Evolutionary conservation across 2,329 filamentous ascomycete genomes (phyloP), one percentile per base, ranked within the genome.

Genomic region (Xylariaceae sp.): DNA sequence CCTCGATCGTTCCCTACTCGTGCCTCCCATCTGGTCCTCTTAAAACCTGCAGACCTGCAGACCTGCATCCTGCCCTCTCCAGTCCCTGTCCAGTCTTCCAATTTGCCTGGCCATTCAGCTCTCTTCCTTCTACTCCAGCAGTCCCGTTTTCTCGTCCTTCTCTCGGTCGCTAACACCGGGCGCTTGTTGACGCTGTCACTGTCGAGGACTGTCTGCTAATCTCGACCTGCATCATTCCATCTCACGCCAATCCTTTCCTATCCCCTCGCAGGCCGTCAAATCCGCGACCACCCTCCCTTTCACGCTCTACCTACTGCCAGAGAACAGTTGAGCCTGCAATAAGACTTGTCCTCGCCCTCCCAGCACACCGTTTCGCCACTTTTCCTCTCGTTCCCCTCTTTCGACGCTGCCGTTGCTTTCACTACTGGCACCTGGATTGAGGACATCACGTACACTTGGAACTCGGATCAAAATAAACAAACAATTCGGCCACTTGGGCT

Each of bases 311-410:
- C 9, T 27, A 45, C 27, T 45, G 32, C 5, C 11, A 31, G 19
- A 48, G 47, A 43, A 19, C 44, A 46, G 31, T 36, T 39, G 30
- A 44, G 45, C 39, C 41, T 54, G 63, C 63, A 65, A 67, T 66
- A 67, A 67, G 65, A 67, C 62, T 60, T 57, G 50, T 30, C 48
- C 45, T 58, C 56, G 60, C 62, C 64, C 65, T 55, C 49, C 58
- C 50, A 51, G 44, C 54, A 51, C 53, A 57, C 54, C 55, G 32
- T 46, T 58, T 63, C 60, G 58, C 62, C 63, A 61, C 62, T 63
- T 65, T 65, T 62, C 58, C 57, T 58, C 50, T 45, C 57, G 46
- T 48, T 56, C 58, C 54, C 55, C 56, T 57, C 51, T 46, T 53
- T 54, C 47, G 40, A 45, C 49, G 30, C 47, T 47, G 42, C 51